Conservation (phyloP, 2,329 filamentous ascomycete genomes). For the Calonectria crousiana region DNA sequence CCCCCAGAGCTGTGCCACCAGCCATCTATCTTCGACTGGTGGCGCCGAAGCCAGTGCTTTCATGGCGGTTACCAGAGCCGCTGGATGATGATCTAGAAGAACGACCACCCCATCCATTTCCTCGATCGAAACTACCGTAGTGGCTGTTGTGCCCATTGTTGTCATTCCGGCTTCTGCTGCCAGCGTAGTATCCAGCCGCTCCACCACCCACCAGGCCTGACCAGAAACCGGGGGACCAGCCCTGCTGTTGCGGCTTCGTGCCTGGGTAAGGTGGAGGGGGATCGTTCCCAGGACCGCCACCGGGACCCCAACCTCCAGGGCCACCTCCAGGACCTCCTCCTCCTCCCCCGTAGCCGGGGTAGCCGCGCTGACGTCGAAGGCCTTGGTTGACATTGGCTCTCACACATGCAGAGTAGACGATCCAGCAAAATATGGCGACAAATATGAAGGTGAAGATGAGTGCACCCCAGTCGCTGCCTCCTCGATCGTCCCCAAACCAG, state of each 20-base stretch:
- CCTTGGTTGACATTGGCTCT: constrained; percentile 27
- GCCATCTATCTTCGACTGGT: constrained; percentile 67
- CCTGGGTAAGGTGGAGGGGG: constrained; percentile 63
- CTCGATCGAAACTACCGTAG: constrained; percentile 52
- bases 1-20: neutral
- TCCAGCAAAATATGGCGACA: constrained; percentile 69
- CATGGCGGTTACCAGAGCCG: constrained; percentile 62
- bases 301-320: constrained; percentile 50
- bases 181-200: constrained; percentile 75
- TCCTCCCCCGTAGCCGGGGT: constrained; percentile 43
- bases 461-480: constrained; percentile 49
- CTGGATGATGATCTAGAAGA: constrained; percentile 50
- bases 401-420: constrained; percentile 68
- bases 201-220: constrained; percentile 75
- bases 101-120: constrained; percentile 46
- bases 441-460: constrained; percentile 74
- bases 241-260: constrained; percentile 55
- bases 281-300: constrained; percentile 59
- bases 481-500: constrained; percentile 49
- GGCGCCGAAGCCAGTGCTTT: constrained; percentile 80
- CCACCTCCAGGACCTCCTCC: constrained; percentile 32
- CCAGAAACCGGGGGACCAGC: constrained; percentile 83
- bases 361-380: constrained; percentile 27
- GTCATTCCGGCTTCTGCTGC: constrained; percentile 55
- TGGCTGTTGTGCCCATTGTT: constrained; percentile 42